These are phyloP conservation scores for Solanum paucissectum DNA, from an alignment of 257 asterid genomes.

Conservation along the genomic window DNA sequence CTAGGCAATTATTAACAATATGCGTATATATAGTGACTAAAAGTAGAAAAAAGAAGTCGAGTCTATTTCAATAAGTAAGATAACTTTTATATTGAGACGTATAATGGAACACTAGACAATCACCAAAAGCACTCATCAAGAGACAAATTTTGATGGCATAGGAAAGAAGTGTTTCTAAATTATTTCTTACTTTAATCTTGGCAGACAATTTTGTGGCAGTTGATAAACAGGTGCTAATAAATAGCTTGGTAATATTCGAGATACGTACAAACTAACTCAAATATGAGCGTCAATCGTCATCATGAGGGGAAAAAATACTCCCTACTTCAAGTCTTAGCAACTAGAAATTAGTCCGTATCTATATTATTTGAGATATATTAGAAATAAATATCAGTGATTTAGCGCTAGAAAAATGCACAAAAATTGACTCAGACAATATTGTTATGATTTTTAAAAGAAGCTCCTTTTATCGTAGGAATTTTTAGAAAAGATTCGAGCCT, in stretches of 20 bases:
- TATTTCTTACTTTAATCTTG: background rate
- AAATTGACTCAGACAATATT: background rate
- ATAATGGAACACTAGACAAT: slow-evolving; percentile 13
- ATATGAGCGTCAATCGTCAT: too few relatives aligned
- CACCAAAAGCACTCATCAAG: background rate
- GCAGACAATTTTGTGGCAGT: background rate
- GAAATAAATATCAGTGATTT: background rate
- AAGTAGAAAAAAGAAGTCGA: background rate
- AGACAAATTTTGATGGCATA: background rate
- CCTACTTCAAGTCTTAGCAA: background rate
- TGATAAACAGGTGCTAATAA: background rate
- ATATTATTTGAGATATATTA: background rate
- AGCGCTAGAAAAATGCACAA: background rate
- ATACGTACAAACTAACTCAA: background rate
- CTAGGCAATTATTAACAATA: slow-evolving; percentile 6
- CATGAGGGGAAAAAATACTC: too few relatives aligned
- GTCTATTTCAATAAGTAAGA: background rate
- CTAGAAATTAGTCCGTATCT: background rate
- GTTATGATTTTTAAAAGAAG: background rate
- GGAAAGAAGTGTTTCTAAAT: background rate
- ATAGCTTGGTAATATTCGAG: background rate
- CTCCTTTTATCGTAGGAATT: background rate
- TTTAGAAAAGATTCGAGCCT: background rate
- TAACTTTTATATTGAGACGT: slow-evolving; percentile 1
- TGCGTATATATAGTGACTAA: background rate